A percentile compares a stretch with the other conserved stretches of the same genome.
Evolutionary conservation across 2,329 filamentous ascomycete species (phyloP).

Genomic region (Torrubiella hemipterigena): DNA sequence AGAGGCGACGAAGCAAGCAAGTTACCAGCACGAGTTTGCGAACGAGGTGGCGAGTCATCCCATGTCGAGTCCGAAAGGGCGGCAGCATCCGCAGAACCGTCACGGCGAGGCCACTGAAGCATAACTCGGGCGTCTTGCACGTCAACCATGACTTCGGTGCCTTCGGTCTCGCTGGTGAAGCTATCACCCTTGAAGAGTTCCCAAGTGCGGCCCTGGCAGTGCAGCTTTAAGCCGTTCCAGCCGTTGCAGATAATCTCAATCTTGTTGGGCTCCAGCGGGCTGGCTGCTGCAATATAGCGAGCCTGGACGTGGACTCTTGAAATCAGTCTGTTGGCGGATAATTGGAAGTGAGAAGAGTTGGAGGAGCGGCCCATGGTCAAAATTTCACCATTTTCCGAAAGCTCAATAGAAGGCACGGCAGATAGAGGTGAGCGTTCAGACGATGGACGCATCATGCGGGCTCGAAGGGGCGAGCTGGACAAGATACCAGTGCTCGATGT

Average conservation of each 20-base stretch:
- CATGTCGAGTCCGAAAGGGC: conserved; percentile 57
- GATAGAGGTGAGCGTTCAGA: conserved; percentile 76
- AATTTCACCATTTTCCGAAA: conserved; percentile 70
- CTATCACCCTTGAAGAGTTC: conserved; percentile 79
- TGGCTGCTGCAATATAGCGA: conserved; percentile 60
- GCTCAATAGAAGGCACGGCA: conserved; percentile 68
- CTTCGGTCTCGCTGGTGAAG: conserved; percentile 81
- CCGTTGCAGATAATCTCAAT: conserved; percentile 86
- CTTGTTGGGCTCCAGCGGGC: conserved; percentile 58
- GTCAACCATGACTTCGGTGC: conserved; percentile 85
- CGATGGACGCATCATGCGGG: conserved; percentile 40
- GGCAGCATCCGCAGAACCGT: conserved; percentile 27
- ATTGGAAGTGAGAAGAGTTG: conserved; percentile 89
- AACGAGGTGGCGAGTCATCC: conserved; percentile 46
- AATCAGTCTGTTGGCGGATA: conserved; percentile 83
- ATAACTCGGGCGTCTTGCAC: conserved; percentile 87
- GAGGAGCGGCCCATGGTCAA: conserved; percentile 86
- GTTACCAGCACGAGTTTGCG: conserved; percentile 16
- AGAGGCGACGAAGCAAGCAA: conserved; percentile 50
- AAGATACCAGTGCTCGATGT: conserved; percentile 89
- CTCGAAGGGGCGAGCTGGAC: conserved; percentile 67
- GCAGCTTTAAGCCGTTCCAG: conserved; percentile 91
- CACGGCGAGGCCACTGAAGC: conserved; percentile 67
- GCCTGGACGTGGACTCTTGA: conserved; percentile 90
- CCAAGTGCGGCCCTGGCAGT: conserved; percentile 80